Base-by-base conservation (phyloP, 495 filamentous ascomycete species). In the Penicillium silybi region DNA sequence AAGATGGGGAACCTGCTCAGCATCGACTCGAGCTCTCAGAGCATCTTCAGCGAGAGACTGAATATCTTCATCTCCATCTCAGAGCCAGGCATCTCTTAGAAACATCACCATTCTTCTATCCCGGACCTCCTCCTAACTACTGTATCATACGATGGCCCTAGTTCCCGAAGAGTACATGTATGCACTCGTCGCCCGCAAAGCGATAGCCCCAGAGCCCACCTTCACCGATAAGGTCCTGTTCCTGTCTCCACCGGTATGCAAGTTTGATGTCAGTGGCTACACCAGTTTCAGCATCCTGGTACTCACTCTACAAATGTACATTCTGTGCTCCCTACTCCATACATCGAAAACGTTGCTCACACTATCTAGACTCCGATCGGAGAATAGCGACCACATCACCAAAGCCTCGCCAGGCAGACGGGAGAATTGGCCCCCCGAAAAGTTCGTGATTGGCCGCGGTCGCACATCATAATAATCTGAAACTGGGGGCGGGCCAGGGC, bases 391-490 rank as follows among this genome's bases (percentile, higher is more conserved):
- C 32, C 25, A 22, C 8, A 25, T 22, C 45, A 10, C 42, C 32
- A n/a, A 13, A 17, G 20, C 19, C 35, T 48, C 38, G 44, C 37
- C 46, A 48, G 46, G 35, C 38, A 48, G 35, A 26, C 26, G 19
- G 25, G 44, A 55, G 53, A 41, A 50, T 57, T 57, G 48, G 26
- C 54, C 48, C 32, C 22, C 4, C 4, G 13, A 9, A 18, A 17
- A 4, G 26, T 41, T 18, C 15, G 39, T 44, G 27, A 52, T 57
- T 52, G 48, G 54, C 15, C 25, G 19, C 40, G 44, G 54, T 52
- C 44, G 48, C 54, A 48, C 48, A 37, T 20, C 11, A 32, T 20
- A 26, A 43, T 7, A 45, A 44, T 42, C 35, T 52, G 54, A 57
- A 42, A 41, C 42, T 41, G 20, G 34, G 18, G 22, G 46, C 17